These are phyloP conservation scores for Zasmidium angulare DNA, from an alignment of 2,329 filamentous ascomycete species.

Conservation along the genomic window DNA sequence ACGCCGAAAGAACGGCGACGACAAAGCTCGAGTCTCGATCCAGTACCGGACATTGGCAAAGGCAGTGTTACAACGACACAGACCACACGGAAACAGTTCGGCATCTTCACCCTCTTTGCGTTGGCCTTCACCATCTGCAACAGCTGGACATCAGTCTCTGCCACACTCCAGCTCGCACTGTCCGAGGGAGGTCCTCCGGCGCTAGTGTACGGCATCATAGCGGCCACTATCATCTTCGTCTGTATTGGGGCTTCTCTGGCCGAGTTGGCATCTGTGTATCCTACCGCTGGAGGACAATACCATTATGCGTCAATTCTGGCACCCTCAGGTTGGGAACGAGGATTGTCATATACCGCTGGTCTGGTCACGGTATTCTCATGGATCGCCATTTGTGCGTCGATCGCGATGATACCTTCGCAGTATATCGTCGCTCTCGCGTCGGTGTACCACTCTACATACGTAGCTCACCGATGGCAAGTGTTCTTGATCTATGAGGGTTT, in stretches of 20 bases:
- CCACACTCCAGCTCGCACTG: background rate
- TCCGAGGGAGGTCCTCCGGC: background rate
- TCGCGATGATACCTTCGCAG: background rate
- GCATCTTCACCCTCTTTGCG: background rate
- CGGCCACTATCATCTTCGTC: background rate
- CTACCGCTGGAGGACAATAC: background rate
- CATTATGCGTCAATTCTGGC: background rate
- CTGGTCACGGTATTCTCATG: background rate
- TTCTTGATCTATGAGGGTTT: background rate
- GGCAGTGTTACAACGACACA: background rate
- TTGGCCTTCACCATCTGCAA: background rate
- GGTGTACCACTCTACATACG: background rate
- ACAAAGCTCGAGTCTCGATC: background rate
- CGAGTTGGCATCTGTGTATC: background rate
- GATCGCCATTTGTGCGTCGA: background rate
- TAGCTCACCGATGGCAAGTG: background rate
- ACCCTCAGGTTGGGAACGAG: background rate
- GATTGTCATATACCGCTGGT: background rate
- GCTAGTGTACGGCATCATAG: background rate
- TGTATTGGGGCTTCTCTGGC: background rate
- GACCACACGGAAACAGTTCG: background rate
- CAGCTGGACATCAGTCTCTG: background rate
- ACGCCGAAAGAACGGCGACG: background rate
- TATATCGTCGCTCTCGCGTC: background rate
- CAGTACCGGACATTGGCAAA: background rate